Conservation (phyloP, 2,329 filamentous ascomycete species). For the Bisporella sp. region DNA sequence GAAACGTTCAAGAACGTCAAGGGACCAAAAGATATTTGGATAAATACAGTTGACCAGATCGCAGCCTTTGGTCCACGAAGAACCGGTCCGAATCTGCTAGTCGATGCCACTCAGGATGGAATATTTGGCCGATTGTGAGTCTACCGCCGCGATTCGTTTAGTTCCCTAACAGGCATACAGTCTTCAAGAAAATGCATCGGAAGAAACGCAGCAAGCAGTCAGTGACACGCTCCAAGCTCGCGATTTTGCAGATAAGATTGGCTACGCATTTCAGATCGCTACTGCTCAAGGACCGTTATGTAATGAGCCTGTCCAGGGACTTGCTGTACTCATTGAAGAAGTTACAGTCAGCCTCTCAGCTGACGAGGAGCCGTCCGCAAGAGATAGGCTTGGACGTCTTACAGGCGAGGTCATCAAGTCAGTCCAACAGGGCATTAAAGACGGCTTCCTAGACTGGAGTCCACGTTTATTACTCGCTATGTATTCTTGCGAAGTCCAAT, state of each 20-base stretch:
- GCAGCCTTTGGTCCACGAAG: constrained; percentile 84
- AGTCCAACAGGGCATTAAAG: constrained; percentile 73
- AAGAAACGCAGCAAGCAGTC: constrained; percentile 27
- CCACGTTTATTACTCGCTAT: constrained; percentile 93
- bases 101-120: constrained; percentile 70
- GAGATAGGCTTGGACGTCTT: constrained; percentile 67
- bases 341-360: constrained; percentile 53
- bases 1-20: constrained; percentile 64
- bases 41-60: constrained; percentile 69
- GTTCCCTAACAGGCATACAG: constrained; percentile 15
- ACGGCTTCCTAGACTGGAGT: constrained; percentile 91
- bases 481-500: constrained; percentile 97
- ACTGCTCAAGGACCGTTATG: constrained; percentile 86
- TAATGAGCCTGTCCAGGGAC: constrained; percentile 85
- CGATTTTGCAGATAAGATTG: constrained; percentile 83
- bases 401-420: constrained; percentile 92
- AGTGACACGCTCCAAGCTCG: constrained; percentile 48
- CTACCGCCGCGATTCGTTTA: background rate
- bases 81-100: constrained; percentile 79
- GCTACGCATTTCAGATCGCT: constrained; percentile 89
- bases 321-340: constrained; percentile 85
- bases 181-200: constrained; percentile 19
- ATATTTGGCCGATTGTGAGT: constrained; percentile 66
- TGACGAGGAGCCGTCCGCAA: constrained; percentile 45
- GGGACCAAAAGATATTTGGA: constrained; percentile 70